A percentile compares a stretch with the other conserved stretches of the same genome.
Evolutionary conservation across 2,329 filamentous ascomycete genomes (phyloP).

Genomic region (Fusarium buxicola): DNA sequence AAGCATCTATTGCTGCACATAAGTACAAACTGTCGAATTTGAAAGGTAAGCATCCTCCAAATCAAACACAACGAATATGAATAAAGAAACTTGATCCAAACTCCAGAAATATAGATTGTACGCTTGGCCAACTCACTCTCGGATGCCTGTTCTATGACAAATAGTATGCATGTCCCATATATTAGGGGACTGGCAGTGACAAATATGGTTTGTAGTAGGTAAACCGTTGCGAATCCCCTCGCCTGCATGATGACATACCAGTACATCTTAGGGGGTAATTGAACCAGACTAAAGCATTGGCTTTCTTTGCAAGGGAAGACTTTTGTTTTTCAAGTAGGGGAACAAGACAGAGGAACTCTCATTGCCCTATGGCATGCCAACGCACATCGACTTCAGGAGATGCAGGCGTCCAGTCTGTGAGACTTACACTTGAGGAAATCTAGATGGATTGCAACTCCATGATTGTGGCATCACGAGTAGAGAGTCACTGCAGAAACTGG

Average conservation of each 20-base stretch:
- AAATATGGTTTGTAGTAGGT: slow-evolving; percentile 11
- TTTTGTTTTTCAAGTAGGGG: rapidly evolving
- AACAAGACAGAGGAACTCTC: not conserved
- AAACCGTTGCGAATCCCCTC: slow-evolving; percentile 22
- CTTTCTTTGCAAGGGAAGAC: rapidly evolving
- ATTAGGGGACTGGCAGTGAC: slow-evolving; percentile 16
- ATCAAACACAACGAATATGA: slow-evolving; percentile 11
- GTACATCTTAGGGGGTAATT: not conserved
- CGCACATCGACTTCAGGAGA: not conserved
- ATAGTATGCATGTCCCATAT: not conserved
- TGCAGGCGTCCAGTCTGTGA: not conserved
- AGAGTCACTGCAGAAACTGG: rapidly evolving
- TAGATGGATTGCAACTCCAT: slow-evolving; percentile 23
- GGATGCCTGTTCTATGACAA: not conserved
- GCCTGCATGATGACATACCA: not conserved
- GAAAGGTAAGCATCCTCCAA: too few relatives aligned
- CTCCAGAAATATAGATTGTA: not conserved
- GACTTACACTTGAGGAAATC: not conserved
- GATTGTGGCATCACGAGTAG: not conserved
- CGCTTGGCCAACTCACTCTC: too few relatives aligned
- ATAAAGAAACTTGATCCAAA: slow-evolving; percentile 2
- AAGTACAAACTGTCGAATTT: too few relatives aligned
- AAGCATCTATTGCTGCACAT: not conserved
- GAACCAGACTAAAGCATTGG: not conserved
- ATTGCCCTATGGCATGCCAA: not conserved